These are phyloP conservation scores for Leucosporidium yakuticum DNA, from an alignment of 768 basidiomycete genomes.

Conservation along the genomic window DNA sequence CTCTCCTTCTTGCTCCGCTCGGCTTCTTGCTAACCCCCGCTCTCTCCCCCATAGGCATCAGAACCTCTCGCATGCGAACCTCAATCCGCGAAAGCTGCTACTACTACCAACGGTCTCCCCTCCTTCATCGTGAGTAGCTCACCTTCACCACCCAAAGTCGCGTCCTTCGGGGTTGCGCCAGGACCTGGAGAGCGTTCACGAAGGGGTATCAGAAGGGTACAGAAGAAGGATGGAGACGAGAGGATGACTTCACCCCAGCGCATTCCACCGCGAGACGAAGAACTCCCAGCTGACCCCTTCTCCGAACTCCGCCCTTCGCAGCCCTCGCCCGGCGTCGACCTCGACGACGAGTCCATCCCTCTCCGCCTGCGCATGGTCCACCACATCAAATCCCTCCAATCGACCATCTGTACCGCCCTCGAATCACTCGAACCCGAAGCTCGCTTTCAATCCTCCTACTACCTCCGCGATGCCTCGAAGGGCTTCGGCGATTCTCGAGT, in stretches of 20 bases:
- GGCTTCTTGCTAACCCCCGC: too few species aligned
- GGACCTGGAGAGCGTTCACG: neutral
- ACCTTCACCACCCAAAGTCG: too few species aligned
- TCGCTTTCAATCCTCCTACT: conserved; percentile 71
- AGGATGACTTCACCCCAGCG: too few species aligned
- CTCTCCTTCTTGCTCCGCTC: too few species aligned
- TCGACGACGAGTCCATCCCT: conserved; percentile 38
- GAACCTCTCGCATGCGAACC: too few species aligned
- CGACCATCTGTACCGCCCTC: conserved; percentile 66
- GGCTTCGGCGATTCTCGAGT: conserved; percentile 60
- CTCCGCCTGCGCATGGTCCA: conserved; percentile 75
- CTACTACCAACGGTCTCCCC: too few species aligned
- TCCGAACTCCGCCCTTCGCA: neutral
- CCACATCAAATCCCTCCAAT: conserved; percentile 70
- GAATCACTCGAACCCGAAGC: conserved; percentile 68
- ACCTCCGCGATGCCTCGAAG: conserved; percentile 49
- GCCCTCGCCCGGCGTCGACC: conserved; percentile 21
- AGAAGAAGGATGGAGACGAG: neutral
- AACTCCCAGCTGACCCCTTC: too few species aligned
- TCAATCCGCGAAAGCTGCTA: too few species aligned
- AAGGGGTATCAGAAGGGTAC: neutral
- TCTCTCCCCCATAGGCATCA: too few species aligned
- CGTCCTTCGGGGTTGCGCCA: too few species aligned
- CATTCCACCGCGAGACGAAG: too few species aligned
- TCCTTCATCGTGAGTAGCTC: too few species aligned